Evolutionary conservation across 306 rosid species (phyloP), one percentile per base, ranked within the genome.

Genomic region (Datisca glomerata): DNA sequence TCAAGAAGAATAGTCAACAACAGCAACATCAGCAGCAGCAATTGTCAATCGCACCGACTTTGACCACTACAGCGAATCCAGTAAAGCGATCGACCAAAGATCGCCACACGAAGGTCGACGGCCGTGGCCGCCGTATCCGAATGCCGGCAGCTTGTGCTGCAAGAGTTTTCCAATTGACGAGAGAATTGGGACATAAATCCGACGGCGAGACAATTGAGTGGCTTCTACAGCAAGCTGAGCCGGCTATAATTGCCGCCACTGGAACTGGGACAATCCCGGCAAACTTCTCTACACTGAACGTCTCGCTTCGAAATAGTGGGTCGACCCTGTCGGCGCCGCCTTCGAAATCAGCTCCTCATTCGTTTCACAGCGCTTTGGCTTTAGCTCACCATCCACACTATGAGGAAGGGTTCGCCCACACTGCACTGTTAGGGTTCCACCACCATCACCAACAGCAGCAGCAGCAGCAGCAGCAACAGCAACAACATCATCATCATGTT

Each of bases 71-170:
- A 3, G 14, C 41, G 7, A 12, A 45, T 12, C 1, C 41, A 0
- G 70, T 63, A 2, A 86, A 86, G 49, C 66, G 91, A 54, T 86
- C 96, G 35, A 75, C 94, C 21, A 86, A 81, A 46, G 96, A 86
- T 56, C 68, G 96, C 4, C 96, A 86, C 59, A 86, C 94, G 1
- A 86, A 86, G 21, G 96, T 86, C 0, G 96, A 86, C 8, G 96
- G 96, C 0, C 80, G 96, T 1, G 96, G 96, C 6, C 69, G 96
- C 2, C 68, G 96, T 24, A 86, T 86, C 53, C 80, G 96, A 56
- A 86, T 86, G 96, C 96, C 96, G 0, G 96, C 94, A 1, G 68
- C 96, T 0, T 86, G 96, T 24, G 96, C 96, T 0, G 94, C 96
- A 2, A 72, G 96, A 49, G 96, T 86, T 46, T 86, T 86, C 45